Evolutionary conservation across 352 stramenopile genomes (phyloP).

Genomic region (Phytopythium litorale): DNA sequence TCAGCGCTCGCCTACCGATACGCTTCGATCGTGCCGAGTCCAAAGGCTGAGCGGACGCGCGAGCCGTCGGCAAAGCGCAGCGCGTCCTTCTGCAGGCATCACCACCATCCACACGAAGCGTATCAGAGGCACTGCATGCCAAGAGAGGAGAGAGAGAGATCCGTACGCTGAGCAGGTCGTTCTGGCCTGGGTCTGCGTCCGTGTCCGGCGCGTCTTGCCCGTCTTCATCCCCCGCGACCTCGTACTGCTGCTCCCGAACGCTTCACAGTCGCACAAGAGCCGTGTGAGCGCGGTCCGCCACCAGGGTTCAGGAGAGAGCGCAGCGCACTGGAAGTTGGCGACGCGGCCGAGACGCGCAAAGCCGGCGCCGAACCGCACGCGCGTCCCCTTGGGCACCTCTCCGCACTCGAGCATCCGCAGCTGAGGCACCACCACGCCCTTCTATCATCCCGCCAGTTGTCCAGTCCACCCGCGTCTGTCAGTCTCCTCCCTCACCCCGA

Average conservation of each 20-base stretch:
- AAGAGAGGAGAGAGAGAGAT: not conserved
- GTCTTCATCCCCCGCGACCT: conserved; percentile 11
- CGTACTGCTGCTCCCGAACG: conserved; percentile 25
- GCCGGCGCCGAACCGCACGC: conserved; percentile 17
- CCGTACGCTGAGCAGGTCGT: not conserved
- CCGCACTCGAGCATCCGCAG: conserved; percentile 67
- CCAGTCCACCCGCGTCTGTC: too few species aligned
- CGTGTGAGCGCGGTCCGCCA: not conserved
- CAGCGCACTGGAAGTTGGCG: conserved; percentile 6
- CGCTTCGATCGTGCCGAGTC: conserved; percentile 15
- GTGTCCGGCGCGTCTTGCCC: not conserved
- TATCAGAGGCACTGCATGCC: not conserved
- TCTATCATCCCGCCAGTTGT: conserved; percentile 16
- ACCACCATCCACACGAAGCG: not conserved
- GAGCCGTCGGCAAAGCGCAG: conserved; percentile 25
- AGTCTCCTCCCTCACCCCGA: too few species aligned
- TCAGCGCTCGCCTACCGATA: conserved; percentile 7
- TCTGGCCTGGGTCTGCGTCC: not conserved
- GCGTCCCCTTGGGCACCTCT: conserved; percentile 53
- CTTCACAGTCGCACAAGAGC: conserved; percentile 7
- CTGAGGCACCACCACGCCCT: conserved; percentile 50
- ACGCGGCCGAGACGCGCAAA: conserved; percentile 3
- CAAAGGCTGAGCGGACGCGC: conserved; percentile 22
- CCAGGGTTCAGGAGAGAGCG: not conserved
- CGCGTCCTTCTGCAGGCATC: conserved; percentile 13